Evolutionary conservation across 1,139 yeast genomes (phyloP), one percentile per base, ranked within the genome.

Genomic region (Scheffersomyces illinoinensis): DNA sequence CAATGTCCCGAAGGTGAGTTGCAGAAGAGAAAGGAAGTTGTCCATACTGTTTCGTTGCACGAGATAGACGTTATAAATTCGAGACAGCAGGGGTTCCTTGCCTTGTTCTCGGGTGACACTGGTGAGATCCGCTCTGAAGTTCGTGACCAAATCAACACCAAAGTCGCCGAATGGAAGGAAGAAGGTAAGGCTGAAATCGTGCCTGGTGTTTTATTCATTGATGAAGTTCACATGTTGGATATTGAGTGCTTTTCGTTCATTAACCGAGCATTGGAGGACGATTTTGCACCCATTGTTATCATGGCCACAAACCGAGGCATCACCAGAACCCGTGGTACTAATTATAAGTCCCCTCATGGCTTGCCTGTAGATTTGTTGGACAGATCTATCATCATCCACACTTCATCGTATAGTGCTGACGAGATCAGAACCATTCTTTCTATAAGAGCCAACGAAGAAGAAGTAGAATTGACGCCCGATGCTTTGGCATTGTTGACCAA

Each of bases 1-100:
- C 98, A 95, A 75, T 92, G 98, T 73, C 99, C 99, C 47, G 98
- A 95, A 75, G 99, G 99, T 55, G 99, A 96, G 80, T 83, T 96
- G 71, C 99, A 96, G 77, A 91, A 91, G 71, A 87, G 98, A 68
- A 92, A 91, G 71, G 97, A 93, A 71, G 97, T 93, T 18, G 97
- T 93, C 20, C 99, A 96, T 76, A 93, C 97, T 0, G 98, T 96
- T 12, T 91, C 97, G 3, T 81, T 96, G 65, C 99, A 96, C 76
- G 99, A 96, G 75, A 95, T 96, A 69, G 99, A 96, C 75, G 99
- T 96, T 58, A 95, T 95, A 74, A 96, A 96, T 77, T 93, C 98
- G 18, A 88, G 99, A 75, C 93, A 97, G 54, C 99, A 96, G 76
- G 99, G 99, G 18, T 95, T 95, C 72, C 81, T 96, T 72, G 99